Evolutionary conservation across 164 flowering plant genomes (phyloP), one percentile per base, ranked within the genome.

Genomic region (Nelumbo lutea): DNA sequence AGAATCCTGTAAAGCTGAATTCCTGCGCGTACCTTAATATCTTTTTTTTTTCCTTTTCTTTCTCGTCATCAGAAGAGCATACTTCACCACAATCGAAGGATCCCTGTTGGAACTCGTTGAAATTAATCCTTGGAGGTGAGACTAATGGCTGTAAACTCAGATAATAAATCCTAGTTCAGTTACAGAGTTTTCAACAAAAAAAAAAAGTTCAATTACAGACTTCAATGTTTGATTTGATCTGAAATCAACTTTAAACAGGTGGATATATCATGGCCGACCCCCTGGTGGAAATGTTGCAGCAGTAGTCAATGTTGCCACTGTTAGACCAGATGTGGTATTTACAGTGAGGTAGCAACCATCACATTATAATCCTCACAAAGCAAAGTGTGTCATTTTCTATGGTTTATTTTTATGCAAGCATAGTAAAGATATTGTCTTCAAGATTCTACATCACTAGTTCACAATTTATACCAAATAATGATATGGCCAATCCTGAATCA

Each of bases 201-300:
- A 6, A 27, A 27, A 27, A 27, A 41, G 38, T 67, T 4, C 40
- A 58, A 41, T 53, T 55, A 64, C 45, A 41, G 3, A 39, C 15
- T 50, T 45, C 8, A 41, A 11, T n/a, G 41, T 9, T 64, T 62
- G n/a, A 13, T 7, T 73, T 2, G 3, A 73, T 52, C 38, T 15
- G n/a, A 52, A 62, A 66, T 52, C 61, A 64, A 63, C 51, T 27
- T 53, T 55, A 60, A 70, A 66, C 84, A 92, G 98, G 75, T 92
- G 96, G 98, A 66, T 73, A 56, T 78, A 84, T 74, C 96, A 90
- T 73, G 87, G 94, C 9, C 80, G 75, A 15, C 98, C 98, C 40
- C 84, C 93, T 0, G 93, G 93, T 52, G 96, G 86, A 70, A 62
- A 87, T 79, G 90, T 87, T 73, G 91, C 92, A 62, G 90, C 81